Evolutionary conservation across 169 alveolate species (phyloP), one percentile per base, ranked within the genome.

Genomic region (Eimeria sp.): DNA sequence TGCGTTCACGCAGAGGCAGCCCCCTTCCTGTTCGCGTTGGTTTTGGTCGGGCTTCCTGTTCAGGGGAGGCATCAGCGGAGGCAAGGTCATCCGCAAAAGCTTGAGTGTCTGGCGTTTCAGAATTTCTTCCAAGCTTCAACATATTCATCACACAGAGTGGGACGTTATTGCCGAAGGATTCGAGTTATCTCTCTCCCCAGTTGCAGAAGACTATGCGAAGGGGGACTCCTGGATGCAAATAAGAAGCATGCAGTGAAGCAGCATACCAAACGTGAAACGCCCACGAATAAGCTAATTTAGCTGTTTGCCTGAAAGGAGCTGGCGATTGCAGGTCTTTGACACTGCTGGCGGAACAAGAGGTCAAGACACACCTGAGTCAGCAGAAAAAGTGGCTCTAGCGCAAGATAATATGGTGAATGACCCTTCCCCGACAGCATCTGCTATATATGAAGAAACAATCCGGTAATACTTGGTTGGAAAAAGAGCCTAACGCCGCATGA

Each of bases 1-100:
- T 96, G 86, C 98, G 94, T 57, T 97, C 97, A 47, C 96, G 97
- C 80, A 96, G 54, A 54, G 98, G 97, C 67, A 97, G 94, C 5
- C 98, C 98, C 6, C 97, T 67, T 70, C 86, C 96, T 22, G 89
- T 84, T 40, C 90, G 78, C 11, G 95, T 14, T 20, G 95, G 91
- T 30, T 30, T 83, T 34, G 91, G 73, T 76, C 73, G 63, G 91
- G 27, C 73, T 78, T 78, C 88, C 88, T 7, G 49, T 47, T 78
- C 88, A 25, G 67, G 70, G 7, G 45, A 13, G n/a, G n/a, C 65
- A 45, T 45, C 88, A 49, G 88, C 86, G 16, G 86, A 20, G 58
- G 86, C 67, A 3, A 78, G 65, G 65, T 45, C 57, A 73, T 73
- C 83, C 13, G 57, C 54, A 30, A 73, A 40, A 18, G 83, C 83